A percentile compares a stretch with the other conserved stretches of the same genome.
Evolutionary conservation across 305 asterid genomes (phyloP).

Genomic region (Petunia hybrid): DNA sequence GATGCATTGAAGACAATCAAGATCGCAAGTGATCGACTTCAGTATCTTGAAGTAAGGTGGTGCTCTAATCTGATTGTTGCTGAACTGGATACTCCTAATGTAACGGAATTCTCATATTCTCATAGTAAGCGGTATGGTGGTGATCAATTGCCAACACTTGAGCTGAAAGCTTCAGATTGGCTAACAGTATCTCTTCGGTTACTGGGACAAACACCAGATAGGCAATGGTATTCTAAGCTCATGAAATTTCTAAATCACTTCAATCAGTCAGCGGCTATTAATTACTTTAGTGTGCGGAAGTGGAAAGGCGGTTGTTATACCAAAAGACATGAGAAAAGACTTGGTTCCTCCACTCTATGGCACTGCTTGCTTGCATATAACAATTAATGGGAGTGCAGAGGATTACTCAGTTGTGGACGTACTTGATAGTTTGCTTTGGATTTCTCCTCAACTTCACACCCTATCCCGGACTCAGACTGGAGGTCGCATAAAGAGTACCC

Average conservation of each 20-base stretch:
- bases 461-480: too few species aligned
- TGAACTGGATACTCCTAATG: conserved; percentile 14
- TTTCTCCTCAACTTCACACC: too few species aligned
- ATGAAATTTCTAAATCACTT: not conserved
- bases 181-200: not conserved
- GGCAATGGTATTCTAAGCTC: not conserved
- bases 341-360: not conserved
- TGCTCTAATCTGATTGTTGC: not conserved
- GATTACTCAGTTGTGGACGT: not conserved
- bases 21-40: not conserved
- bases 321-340: not conserved
- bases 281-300: not conserved
- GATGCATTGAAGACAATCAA: not conserved
- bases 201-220: not conserved
- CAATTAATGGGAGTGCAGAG: not conserved
- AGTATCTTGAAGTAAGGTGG: not conserved
- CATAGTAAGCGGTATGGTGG: too few species aligned
- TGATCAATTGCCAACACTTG: not conserved
- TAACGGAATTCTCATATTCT: not conserved
- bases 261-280: conserved; percentile 1
- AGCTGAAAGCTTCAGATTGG: not conserved
- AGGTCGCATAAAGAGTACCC: not conserved
- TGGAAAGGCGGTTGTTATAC: not conserved
- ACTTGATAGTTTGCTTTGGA: not conserved
- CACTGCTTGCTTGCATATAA: not conserved